These are phyloP conservation scores for Biancaea sappan DNA, from an alignment of 306 rosid species.

Conservation along the genomic window DNA sequence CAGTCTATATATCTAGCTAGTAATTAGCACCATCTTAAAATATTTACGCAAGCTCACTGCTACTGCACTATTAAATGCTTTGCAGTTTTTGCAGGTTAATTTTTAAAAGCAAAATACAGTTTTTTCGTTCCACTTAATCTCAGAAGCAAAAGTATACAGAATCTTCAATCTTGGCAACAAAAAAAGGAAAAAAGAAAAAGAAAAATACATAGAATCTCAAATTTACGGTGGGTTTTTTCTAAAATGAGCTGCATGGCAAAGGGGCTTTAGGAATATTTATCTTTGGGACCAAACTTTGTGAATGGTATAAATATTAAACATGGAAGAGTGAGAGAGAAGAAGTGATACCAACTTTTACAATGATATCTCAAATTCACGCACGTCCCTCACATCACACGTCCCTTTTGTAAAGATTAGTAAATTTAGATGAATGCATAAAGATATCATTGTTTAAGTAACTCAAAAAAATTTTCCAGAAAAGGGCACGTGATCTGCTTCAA, in stretches of 20 bases:
- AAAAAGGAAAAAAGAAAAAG: too few relatives aligned
- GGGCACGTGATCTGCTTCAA: conserved; percentile 43
- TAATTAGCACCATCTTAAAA: neutral
- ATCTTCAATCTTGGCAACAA: too few relatives aligned
- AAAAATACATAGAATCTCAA: neutral
- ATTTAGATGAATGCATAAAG: conserved; percentile 26
- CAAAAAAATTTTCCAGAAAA: conserved; percentile 29
- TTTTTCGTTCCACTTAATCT: too few relatives aligned
- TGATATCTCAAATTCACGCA: too few relatives aligned
- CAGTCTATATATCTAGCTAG: too few relatives aligned
- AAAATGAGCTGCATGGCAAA: conserved; percentile 8
- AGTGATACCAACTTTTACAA: conserved; percentile 10
- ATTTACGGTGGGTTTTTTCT: neutral
- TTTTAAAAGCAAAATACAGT: neutral
- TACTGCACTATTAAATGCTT: neutral
- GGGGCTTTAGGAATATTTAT: neutral
- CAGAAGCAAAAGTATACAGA: too few relatives aligned
- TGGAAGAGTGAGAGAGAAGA: conserved; percentile 23
- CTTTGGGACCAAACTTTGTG: neutral
- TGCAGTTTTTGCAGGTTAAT: neutral
- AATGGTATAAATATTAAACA: neutral
- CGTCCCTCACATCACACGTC: conserved; percentile 41
- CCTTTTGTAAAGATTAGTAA: conserved; percentile 17
- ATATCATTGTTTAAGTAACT: conserved; percentile 31
- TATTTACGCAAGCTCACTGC: neutral